A percentile compares a stretch with the other conserved stretches of the same genome.
Evolutionary conservation across 2,329 filamentous ascomycete species (phyloP).

Genomic region (Zarea fungicola): DNA sequence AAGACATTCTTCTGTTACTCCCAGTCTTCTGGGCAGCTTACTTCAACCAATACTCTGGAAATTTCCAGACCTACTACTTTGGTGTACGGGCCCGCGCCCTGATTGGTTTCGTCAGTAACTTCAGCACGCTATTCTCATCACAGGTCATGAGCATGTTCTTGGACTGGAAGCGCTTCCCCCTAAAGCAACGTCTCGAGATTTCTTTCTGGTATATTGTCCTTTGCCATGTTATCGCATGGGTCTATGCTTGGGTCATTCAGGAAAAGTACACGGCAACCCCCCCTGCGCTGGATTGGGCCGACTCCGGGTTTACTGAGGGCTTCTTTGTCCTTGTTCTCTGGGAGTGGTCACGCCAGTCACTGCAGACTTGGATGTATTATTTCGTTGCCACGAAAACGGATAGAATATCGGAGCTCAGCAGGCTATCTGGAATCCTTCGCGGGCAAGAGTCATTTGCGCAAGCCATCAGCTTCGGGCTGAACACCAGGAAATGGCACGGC

Average conservation of each 20-base stretch:
- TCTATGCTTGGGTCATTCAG: constrained; percentile 48
- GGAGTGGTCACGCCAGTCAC: constrained; percentile 45
- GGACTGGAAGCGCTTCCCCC: constrained; percentile 32
- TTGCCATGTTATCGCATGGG: constrained; percentile 43
- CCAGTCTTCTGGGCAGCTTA: constrained; percentile 24
- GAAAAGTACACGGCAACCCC: constrained; percentile 41
- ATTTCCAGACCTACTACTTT: constrained; percentile 40
- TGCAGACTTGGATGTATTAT: constrained; percentile 55
- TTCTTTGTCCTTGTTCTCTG: constrained; percentile 44
- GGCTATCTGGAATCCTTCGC: constrained; percentile 34
- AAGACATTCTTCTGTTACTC: constrained; percentile 20
- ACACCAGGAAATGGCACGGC: constrained; percentile 32
- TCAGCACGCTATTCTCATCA: constrained; percentile 35
- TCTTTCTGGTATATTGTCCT: constrained; percentile 42
- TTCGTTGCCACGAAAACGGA: constrained; percentile 50
- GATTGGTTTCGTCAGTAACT: constrained; percentile 38
- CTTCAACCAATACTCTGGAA: constrained; percentile 32
- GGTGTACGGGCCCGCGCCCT: constrained; percentile 39
- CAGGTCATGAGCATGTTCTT: constrained; percentile 39
- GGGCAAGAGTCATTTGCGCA: constrained; percentile 38
- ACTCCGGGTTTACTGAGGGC: constrained; percentile 39
- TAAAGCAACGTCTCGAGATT: constrained; percentile 36
- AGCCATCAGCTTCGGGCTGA: constrained; percentile 34
- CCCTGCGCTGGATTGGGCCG: constrained; percentile 35
- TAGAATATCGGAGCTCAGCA: constrained; percentile 47